Base-by-base conservation (phyloP, 2,329 filamentous ascomycete genomes). In the Blastomyces percursus region DNA sequence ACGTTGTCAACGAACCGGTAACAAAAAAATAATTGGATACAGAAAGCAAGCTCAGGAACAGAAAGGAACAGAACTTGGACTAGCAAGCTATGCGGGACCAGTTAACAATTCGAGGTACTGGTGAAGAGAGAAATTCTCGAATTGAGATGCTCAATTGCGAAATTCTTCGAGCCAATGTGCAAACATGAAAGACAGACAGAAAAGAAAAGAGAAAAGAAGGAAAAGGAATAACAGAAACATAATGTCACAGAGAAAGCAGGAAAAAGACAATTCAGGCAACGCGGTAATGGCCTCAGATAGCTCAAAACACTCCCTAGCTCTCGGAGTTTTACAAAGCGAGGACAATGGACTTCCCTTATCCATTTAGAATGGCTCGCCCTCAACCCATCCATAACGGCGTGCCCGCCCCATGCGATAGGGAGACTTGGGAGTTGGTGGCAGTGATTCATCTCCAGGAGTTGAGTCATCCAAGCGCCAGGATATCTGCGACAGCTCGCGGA, bases 351-450 rank as follows among this genome's bases (percentile, higher is more conserved):
- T 55, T 21, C 1, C n/a, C 32, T 55, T 9, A 8, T 55, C 27
- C 7, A 35, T 32, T 9, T 52, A 21, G 16, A 54, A 44, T 19
- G n/a, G 24, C 54, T 44, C 35, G 1, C 42, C 27, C 19, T 55
- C 48, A 58, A 59, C 44, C 42, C 51, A 58, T n/a, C 61, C 63
- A 58, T 60, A 58, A 19, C 50, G 51, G 6, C 50, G 24, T 24
- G 24, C 1, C 21, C 32, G 24, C 1, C 63, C 58, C 50, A 64
- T 44, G 21, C 50, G 61, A 46, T 58, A 64, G 38, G 63, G 60
- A 11, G 60, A 62, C n/a, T 24, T 24, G 6, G 35, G 54, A 57
- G 48, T 35, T 30, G 32, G 27, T 55, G 27, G 42, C 24, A 60
- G 14, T 16, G 12, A 6, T 27, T 52, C 57, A 30, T 38, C 42